Evolutionary conservation across 176 grass and related monocot genomes (phyloP).

Genomic region (Stipa capillata): DNA sequence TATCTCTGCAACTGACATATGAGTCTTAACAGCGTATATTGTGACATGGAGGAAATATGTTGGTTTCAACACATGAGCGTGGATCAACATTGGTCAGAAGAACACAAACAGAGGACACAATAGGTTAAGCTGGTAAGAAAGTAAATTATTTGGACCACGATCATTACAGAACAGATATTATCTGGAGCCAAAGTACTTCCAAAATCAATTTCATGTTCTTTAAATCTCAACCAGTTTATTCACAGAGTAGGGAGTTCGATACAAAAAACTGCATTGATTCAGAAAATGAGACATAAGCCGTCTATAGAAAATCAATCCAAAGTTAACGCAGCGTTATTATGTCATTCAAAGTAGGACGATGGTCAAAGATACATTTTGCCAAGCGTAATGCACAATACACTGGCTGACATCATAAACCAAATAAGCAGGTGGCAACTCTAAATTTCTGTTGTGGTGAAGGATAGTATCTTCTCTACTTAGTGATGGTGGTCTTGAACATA

Average conservation of each 20-base stretch:
- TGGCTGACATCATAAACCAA: constrained; percentile 13
- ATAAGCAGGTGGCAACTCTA: constrained; percentile 31
- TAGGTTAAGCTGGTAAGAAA: too few species aligned
- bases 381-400: constrained; percentile 13
- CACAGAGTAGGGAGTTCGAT: background rate
- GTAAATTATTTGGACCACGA: too few species aligned
- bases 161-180: too few species aligned
- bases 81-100: background rate
- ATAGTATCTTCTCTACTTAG: constrained; percentile 23
- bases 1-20: background rate
- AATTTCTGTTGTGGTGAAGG: constrained; percentile 17
- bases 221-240: background rate
- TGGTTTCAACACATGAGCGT: background rate
- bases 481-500: constrained; percentile 90
- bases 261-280: background rate
- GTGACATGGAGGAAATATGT: too few species aligned
- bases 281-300: background rate
- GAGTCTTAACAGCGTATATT: too few species aligned
- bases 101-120: background rate
- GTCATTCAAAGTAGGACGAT: background rate
- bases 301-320: constrained; percentile 1
- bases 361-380: background rate
- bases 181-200: background rate
- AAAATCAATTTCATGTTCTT: background rate
- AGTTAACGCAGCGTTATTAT: constrained; percentile 29